Conservation (phyloP, 1,284 basidiomycete genomes). For the Sporisorium reilianum region DNA sequence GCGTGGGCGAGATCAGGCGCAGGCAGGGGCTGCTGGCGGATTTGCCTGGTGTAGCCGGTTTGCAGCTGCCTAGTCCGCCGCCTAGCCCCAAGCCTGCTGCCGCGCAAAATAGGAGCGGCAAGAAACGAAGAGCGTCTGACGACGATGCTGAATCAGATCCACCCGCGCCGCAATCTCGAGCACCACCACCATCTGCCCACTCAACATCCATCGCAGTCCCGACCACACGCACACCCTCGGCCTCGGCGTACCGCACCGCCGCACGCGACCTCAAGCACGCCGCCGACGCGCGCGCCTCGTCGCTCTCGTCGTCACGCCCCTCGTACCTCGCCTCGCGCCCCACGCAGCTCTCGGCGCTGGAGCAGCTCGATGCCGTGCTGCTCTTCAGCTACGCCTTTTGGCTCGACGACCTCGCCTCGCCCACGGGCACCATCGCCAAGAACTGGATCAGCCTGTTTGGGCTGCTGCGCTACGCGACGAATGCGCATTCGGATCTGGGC, state of each 20-base stretch:
- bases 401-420: slow-evolving; percentile 69
- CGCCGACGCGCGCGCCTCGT: slow-evolving; percentile 54
- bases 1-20: slow-evolving; percentile 17
- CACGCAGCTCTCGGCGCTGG: slow-evolving; percentile 68
- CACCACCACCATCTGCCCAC: background rate
- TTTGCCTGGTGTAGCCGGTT: background rate
- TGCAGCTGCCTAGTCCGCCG: slow-evolving; percentile 33
- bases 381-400: slow-evolving; percentile 72
- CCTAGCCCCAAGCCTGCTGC: slow-evolving; percentile 15
- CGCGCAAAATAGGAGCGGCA: background rate
- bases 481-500: slow-evolving; percentile 35
- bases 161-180: background rate
- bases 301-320: slow-evolving; percentile 12
- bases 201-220: background rate
- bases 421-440: slow-evolving; percentile 11
- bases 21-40: slow-evolving; percentile 14
- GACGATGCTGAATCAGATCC: background rate
- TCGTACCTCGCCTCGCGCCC: slow-evolving; percentile 35
- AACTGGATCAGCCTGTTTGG: slow-evolving; percentile 55
- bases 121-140: background rate
- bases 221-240: background rate
- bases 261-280: slow-evolving; percentile 68
- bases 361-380: slow-evolving; percentile 72
- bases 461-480: slow-evolving; percentile 43
- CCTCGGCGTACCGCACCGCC: slow-evolving; percentile 34